phyloP scores from a whole-genome alignment of 2,329 filamentous ascomycete genomes.

The Elsinoe batatas region DNA sequence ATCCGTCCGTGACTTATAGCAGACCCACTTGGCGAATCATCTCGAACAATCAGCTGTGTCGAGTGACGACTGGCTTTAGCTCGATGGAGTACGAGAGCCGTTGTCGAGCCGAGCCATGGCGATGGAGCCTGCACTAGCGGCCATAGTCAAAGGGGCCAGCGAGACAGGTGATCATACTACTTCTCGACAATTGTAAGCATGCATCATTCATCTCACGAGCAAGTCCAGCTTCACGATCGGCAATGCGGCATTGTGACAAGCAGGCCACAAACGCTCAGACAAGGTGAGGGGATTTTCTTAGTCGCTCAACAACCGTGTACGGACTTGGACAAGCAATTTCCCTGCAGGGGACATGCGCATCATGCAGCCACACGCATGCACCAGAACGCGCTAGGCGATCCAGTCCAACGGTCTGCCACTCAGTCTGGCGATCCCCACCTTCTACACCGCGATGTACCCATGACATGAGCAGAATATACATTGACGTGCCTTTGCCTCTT shows the following conservation, averaged over 20 bases:
- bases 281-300: not conserved
- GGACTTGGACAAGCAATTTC: not conserved
- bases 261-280: not conserved
- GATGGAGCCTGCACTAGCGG: not conserved
- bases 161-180: not conserved
- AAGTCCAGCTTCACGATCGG: too few relatives aligned
- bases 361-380: not conserved
- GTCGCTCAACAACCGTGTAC: not conserved
- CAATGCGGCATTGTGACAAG: too few relatives aligned
- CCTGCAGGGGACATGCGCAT: not conserved
- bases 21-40: too few relatives aligned
- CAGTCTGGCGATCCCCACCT: not conserved
- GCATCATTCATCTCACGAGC: too few relatives aligned
- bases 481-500: too few relatives aligned
- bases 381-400: slow-evolving; percentile 1
- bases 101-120: not conserved
- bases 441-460: not conserved
- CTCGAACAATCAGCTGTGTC: too few relatives aligned
- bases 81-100: not conserved
- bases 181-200: not conserved
- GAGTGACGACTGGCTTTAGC: too few relatives aligned
- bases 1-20: too few relatives aligned
- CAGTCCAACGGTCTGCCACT: not conserved
- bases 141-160: not conserved
- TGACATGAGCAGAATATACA: too few relatives aligned